A percentile compares a stretch with the other conserved stretches of the same genome.
These are phyloP conservation scores for Camelina hispida DNA, from an alignment of 345 rosid genomes.

Conservation along the genomic window DNA sequence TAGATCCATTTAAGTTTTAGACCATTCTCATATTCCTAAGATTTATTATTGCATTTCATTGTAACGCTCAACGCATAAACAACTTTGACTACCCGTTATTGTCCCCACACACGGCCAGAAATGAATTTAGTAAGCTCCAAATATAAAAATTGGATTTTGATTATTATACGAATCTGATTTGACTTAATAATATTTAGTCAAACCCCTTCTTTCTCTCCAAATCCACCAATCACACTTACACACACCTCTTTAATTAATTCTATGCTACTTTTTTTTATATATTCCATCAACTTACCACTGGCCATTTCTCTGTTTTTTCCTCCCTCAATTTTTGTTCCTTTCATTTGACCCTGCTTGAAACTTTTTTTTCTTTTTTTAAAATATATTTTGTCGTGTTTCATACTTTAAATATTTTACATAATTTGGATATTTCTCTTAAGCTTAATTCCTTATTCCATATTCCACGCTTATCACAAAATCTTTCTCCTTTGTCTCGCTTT, in stretches of 20 bases:
- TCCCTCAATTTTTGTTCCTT: slow-evolving; percentile 26
- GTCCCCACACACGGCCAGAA: slow-evolving; percentile 6
- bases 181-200: slow-evolving; percentile 40
- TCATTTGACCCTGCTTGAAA: slow-evolving; percentile 31
- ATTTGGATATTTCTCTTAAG: slow-evolving; percentile 17
- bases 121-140: slow-evolving; percentile 18
- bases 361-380: not conserved
- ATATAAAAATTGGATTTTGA: slow-evolving; percentile 24
- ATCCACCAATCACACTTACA: slow-evolving; percentile 32
- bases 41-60: not conserved
- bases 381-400: slow-evolving; percentile 21
- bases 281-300: slow-evolving; percentile 25
- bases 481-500: slow-evolving; percentile 34
- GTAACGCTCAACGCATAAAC: slow-evolving; percentile 32
- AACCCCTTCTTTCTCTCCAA: slow-evolving; percentile 14
- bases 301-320: slow-evolving; percentile 15
- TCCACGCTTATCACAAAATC: slow-evolving; percentile 41
- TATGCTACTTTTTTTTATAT: not conserved
- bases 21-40: slow-evolving; percentile 8
- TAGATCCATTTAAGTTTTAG: not conserved
- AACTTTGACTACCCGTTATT: slow-evolving; percentile 27
- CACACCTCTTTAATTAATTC: slow-evolving; percentile 10
- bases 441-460: slow-evolving; percentile 40
- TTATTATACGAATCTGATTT: slow-evolving; percentile 38
- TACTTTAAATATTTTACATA: not conserved